These are phyloP conservation scores for Orbilia brochopaga DNA, from an alignment of 2,329 filamentous ascomycete species.

Conservation along the genomic window DNA sequence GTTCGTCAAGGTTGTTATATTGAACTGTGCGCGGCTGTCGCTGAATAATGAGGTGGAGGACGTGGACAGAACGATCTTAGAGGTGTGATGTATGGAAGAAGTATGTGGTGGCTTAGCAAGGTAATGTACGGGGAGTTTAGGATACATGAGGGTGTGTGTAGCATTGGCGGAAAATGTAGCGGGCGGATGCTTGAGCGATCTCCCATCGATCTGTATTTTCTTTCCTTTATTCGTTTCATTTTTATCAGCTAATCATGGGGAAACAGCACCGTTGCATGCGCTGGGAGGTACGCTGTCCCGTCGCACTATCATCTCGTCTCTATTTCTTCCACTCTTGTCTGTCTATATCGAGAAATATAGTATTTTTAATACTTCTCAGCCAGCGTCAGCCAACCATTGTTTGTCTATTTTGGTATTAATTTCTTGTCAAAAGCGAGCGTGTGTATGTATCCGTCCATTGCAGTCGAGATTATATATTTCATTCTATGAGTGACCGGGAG, in stretches of 20 bases:
- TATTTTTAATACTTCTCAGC: neutral
- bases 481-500: neutral
- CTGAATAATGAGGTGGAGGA: conserved; percentile 61
- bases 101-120: neutral
- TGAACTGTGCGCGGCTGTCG: conserved; percentile 60
- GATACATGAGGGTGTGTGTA: no score
- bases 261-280: conserved; percentile 14
- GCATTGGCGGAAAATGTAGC: no score
- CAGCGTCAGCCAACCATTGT: neutral
- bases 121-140: no score
- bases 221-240: neutral
- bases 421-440: neutral
- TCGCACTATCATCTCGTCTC: conserved; percentile 12
- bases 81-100: conserved; percentile 53
- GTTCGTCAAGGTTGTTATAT: conserved; percentile 73
- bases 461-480: neutral
- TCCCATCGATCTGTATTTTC: no score
- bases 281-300: neutral
- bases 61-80: conserved; percentile 61
- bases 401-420: neutral
- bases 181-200: no score
- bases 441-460: neutral
- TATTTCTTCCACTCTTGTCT: neutral
- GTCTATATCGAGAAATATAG: neutral
- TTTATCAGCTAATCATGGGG: neutral